Conservation (phyloP, 176 grass and related monocot genomes). For the Dendrocalamus sinicus region DNA sequence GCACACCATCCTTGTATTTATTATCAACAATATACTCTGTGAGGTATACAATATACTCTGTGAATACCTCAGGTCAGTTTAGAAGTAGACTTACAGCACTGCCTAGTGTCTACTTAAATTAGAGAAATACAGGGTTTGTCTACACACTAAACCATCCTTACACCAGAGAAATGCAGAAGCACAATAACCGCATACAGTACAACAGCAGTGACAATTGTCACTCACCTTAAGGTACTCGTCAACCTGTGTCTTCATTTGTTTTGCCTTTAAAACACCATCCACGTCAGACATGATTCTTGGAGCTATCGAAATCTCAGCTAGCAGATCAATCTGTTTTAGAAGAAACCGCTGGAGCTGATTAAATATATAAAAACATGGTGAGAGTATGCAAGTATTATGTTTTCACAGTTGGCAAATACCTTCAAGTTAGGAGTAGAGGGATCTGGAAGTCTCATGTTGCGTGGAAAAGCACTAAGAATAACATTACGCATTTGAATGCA, state of each 20-base stretch:
- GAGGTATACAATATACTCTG: background rate
- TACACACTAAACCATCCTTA: constrained; percentile 22
- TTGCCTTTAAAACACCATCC: constrained; percentile 78
- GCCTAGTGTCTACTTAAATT: background rate
- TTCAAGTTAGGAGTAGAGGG: constrained; percentile 96
- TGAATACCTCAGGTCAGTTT: background rate
- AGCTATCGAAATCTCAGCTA: constrained; percentile 79
- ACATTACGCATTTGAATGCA: constrained; percentile 99
- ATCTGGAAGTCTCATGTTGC: constrained; percentile 97
- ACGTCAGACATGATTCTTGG: constrained; percentile 93
- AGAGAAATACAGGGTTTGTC: background rate
- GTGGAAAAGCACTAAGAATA: constrained; percentile 96
- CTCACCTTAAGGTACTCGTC: constrained; percentile 97
- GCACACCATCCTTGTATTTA: background rate
- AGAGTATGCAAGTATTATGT: constrained; percentile 1
- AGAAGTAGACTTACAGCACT: background rate
- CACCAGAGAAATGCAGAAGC: constrained; percentile 6
- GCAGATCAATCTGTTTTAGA: constrained; percentile 85
- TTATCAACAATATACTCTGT: background rate
- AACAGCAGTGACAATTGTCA: background rate
- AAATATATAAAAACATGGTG: background rate
- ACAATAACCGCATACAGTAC: background rate
- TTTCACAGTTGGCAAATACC: constrained; percentile 51
- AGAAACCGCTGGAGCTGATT: constrained; percentile 33
- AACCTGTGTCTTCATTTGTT: constrained; percentile 85